A percentile compares a stretch with the other conserved stretches of the same genome.
phyloP scores from a whole-genome alignment of 176 grass and related monocot genomes.

The Musa beccarii region DNA sequence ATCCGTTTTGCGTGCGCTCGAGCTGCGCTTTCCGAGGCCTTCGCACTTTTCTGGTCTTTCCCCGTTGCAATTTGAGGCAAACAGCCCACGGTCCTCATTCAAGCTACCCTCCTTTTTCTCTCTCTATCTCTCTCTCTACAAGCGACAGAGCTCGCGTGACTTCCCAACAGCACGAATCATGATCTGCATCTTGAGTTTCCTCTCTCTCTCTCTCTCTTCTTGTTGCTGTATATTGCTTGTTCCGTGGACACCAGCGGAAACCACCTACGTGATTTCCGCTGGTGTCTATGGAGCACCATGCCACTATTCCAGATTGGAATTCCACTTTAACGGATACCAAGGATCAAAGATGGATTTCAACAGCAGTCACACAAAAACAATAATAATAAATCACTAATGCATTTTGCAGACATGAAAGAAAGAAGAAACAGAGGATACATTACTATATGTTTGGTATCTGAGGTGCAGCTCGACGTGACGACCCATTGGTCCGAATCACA shows the following conservation, averaged over 20 bases:
- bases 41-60: too few relatives aligned
- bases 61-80: background rate
- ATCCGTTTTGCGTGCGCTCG: slow-evolving; percentile 20
- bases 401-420: too few relatives aligned
- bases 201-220: background rate
- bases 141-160: background rate
- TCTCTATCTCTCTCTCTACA: background rate
- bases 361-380: background rate
- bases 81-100: background rate
- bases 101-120: background rate
- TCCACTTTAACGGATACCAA: background rate
- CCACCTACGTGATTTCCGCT: background rate
- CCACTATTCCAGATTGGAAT: background rate
- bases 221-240: background rate
- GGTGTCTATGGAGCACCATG: background rate
- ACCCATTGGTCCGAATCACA: too few relatives aligned
- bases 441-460: too few relatives aligned
- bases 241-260: background rate
- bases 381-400: background rate
- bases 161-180: background rate
- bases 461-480: too few relatives aligned
- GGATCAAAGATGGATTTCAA: background rate
- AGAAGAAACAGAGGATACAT: too few relatives aligned
- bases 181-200: background rate
- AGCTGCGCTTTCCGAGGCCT: slow-evolving; percentile 16